Conservation (phyloP, 2,329 filamentous ascomycete genomes). For the Pseudogymnoascus sp. region DNA sequence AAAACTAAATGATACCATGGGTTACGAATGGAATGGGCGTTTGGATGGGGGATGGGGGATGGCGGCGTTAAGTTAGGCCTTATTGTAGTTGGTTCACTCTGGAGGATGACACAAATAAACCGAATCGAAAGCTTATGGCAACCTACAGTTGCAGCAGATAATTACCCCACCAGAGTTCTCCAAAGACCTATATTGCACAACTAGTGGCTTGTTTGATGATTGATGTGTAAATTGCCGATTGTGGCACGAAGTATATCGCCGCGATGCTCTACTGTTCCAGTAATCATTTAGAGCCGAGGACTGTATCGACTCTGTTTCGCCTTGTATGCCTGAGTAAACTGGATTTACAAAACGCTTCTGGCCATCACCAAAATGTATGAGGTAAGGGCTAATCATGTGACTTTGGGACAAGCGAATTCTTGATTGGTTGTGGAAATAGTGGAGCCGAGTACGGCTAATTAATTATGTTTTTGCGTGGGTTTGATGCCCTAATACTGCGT, state of each 20-base stretch:
- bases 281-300: neutral
- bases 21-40: slow-evolving; percentile 1
- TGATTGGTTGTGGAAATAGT: neutral
- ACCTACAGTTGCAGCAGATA: neutral
- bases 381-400: neutral
- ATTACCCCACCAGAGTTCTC: neutral
- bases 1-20: slow-evolving; percentile 26
- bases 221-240: neutral
- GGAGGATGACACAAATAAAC: neutral
- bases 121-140: neutral
- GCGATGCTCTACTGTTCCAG: neutral
- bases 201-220: neutral
- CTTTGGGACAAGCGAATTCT: neutral
- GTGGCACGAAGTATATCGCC: neutral
- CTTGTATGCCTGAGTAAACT: neutral
- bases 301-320: neutral
- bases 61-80: neutral
- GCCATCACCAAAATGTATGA: neutral
- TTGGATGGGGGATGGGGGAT: slow-evolving; percentile 1
- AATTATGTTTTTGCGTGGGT: slow-evolving; percentile 8
- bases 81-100: neutral
- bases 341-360: neutral
- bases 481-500: slow-evolving; percentile 8
- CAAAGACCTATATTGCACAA: neutral
- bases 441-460: neutral